phyloP scores from a whole-genome alignment of 352 stramenopile species.

The Pythium scleroteichum region DNA sequence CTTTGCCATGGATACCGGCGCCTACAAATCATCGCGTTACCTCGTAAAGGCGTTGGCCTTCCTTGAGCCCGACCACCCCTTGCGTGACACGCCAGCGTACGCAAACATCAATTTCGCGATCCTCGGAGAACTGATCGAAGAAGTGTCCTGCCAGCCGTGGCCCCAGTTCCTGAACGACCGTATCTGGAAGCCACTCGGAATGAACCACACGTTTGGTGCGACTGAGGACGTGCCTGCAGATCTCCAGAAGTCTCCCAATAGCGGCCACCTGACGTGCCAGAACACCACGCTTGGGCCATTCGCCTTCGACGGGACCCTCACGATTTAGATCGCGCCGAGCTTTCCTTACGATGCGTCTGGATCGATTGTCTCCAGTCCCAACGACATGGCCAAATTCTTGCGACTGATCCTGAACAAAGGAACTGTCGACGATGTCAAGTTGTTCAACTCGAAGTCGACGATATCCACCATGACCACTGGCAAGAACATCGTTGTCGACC shows the following conservation, averaged over 20 bases:
- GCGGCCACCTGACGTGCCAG: slow-evolving; percentile 53
- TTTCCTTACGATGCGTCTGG: slow-evolving; percentile 36
- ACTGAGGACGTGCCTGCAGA: slow-evolving; percentile 14
- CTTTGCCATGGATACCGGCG: slow-evolving; percentile 32
- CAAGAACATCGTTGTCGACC: slow-evolving; percentile 35
- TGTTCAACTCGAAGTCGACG: slow-evolving; percentile 41
- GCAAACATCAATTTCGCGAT: slow-evolving; percentile 63
- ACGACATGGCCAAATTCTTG: slow-evolving; percentile 54
- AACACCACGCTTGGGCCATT: slow-evolving; percentile 46
- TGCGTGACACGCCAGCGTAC: slow-evolving; percentile 58
- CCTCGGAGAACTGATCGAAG: slow-evolving; percentile 55
- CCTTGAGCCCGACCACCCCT: slow-evolving; percentile 37
- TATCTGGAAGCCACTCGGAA: slow-evolving; percentile 57
- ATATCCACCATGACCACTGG: slow-evolving; percentile 60
- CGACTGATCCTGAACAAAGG: slow-evolving; percentile 65
- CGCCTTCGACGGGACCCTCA: slow-evolving; percentile 18
- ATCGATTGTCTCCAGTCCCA: slow-evolving; percentile 50
- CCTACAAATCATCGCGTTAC: slow-evolving; percentile 39
- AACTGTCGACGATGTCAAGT: slow-evolving; percentile 37
- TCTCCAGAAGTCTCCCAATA: slow-evolving; percentile 14
- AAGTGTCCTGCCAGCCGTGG: slow-evolving; percentile 46
- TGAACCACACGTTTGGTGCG: slow-evolving; percentile 54
- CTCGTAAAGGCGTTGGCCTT: slow-evolving; percentile 36
- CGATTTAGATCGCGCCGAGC: slow-evolving; percentile 9
- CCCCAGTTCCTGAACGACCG: slow-evolving; percentile 42